Evolutionary conservation across 306 rosid species (phyloP).

Genomic region (Sesbania bispinosa): DNA sequence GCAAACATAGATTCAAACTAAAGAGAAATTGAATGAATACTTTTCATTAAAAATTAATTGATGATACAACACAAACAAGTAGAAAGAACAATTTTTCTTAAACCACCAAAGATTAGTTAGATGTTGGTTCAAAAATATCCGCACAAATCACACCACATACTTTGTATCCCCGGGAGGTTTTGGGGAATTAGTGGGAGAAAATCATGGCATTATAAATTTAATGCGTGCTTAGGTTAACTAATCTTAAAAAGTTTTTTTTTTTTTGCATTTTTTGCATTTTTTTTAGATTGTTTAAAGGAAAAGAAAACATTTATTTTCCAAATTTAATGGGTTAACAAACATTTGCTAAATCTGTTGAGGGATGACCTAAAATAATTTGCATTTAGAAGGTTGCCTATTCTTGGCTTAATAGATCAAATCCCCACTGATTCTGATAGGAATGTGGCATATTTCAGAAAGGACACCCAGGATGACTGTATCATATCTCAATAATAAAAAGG

Average conservation of each 20-base stretch:
- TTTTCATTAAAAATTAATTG: no score
- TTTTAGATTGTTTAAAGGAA: no score
- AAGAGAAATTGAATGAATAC: no score
- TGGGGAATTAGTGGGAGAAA: constrained; percentile 4
- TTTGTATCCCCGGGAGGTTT: background rate
- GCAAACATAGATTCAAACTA: no score
- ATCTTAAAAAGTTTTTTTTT: no score
- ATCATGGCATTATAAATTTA: background rate
- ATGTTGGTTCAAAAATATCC: constrained; percentile 23
- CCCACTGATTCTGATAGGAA: background rate
- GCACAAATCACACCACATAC: constrained; percentile 13
- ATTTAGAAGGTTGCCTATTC: background rate
- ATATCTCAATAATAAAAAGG: constrained; percentile 1
- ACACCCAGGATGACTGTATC: constrained; percentile 7
- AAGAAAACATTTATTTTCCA: background rate
- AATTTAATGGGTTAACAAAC: background rate
- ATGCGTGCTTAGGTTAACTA: background rate
- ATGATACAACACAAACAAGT: background rate
- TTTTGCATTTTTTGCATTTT: no score
- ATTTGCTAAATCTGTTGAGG: background rate
- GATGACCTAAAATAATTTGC: constrained; percentile 17
- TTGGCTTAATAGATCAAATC: background rate
- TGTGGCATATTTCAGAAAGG: background rate
- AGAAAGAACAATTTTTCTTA: no score
- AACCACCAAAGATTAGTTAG: constrained; percentile 33